These are phyloP conservation scores for Bimuria novae-zelandiae DNA, from an alignment of 2,329 filamentous ascomycete genomes.

Conservation along the genomic window DNA sequence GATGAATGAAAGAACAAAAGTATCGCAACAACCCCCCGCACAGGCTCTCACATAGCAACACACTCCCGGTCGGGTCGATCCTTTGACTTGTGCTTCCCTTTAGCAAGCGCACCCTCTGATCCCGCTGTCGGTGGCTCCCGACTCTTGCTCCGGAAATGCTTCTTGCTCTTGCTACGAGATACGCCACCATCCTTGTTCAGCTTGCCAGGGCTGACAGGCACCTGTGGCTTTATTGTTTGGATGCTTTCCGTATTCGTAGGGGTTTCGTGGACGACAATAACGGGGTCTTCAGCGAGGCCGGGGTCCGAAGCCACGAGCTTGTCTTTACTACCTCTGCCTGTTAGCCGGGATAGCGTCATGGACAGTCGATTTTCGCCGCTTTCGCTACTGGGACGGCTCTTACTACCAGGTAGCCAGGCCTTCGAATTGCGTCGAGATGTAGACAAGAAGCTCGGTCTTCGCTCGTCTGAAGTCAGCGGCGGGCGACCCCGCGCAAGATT, in stretches of 20 bases:
- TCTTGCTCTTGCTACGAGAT: conserved; percentile 35
- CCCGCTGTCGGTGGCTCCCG: conserved; percentile 37
- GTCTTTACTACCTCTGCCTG: conserved; percentile 49
- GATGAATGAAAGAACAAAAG: conserved; percentile 7
- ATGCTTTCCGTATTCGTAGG: conserved; percentile 18
- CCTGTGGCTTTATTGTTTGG: conserved; percentile 13
- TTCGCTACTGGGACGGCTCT: conserved; percentile 50
- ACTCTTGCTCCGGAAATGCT: conserved; percentile 46
- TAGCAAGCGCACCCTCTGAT: conserved; percentile 30
- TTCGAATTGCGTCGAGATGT: conserved; percentile 40
- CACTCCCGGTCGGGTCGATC: conserved; percentile 51
- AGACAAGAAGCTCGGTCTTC: conserved; percentile 38
- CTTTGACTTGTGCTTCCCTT: conserved; percentile 33
- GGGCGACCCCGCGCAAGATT: conserved; percentile 37
- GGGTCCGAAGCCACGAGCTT: conserved; percentile 38
- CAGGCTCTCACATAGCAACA: conserved; percentile 46
- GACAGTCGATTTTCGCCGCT: conserved; percentile 48
- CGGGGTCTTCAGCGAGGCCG: conserved; percentile 27
- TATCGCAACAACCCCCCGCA: conserved; percentile 4
- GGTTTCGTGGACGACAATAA: conserved; percentile 34
- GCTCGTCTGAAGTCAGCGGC: conserved; percentile 53
- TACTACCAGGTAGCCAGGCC: conserved; percentile 38
- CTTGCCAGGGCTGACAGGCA: conserved; percentile 17
- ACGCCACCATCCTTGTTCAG: conserved; percentile 31
- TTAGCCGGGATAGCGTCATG: conserved; percentile 47